These are phyloP conservation scores for Suhomyces chickasaworum DNA, from an alignment of 1,139 yeast genomes.

Conservation along the genomic window DNA sequence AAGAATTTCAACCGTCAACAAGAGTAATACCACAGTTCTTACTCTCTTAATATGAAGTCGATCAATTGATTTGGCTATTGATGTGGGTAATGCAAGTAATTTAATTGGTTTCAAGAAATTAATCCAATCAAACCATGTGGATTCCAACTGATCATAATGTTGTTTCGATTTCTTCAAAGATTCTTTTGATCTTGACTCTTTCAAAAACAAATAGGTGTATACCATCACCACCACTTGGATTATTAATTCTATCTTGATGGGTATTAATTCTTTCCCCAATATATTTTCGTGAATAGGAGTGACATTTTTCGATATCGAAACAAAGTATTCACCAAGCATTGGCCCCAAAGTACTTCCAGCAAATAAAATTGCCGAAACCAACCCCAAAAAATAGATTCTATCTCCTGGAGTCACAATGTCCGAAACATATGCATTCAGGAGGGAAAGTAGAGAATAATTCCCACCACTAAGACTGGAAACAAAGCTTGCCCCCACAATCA, in stretches of 20 bases:
- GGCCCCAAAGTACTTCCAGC: constrained; percentile 16
- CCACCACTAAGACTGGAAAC: constrained; percentile 16
- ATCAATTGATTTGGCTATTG: constrained; percentile 19
- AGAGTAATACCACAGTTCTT: constrained; percentile 38
- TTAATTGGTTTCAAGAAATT: constrained; percentile 52
- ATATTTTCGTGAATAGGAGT: constrained; percentile 7
- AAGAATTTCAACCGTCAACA: constrained; percentile 46
- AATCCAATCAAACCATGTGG: constrained; percentile 10
- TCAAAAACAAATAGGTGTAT: constrained; percentile 42
- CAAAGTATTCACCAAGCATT: constrained; percentile 10
- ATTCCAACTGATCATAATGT: not conserved
- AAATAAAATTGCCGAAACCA: constrained; percentile 12
- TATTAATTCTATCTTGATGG: constrained; percentile 34
- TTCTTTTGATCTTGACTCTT: constrained; percentile 48
- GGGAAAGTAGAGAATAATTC: constrained; percentile 7
- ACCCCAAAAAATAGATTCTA: constrained; percentile 13
- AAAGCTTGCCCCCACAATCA: constrained; percentile 5
- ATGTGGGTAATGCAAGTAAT: constrained; percentile 40
- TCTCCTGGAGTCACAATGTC: constrained; percentile 14
- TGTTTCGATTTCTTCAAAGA: constrained; percentile 45
- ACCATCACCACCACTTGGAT: constrained; percentile 29
- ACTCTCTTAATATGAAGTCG: constrained; percentile 18
- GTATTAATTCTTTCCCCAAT: constrained; percentile 26
- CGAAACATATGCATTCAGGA: constrained; percentile 14
- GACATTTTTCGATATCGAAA: constrained; percentile 1